These are phyloP conservation scores for Yamadazyma triangularis DNA, from an alignment of 1,139 yeast genomes.

Conservation along the genomic window DNA sequence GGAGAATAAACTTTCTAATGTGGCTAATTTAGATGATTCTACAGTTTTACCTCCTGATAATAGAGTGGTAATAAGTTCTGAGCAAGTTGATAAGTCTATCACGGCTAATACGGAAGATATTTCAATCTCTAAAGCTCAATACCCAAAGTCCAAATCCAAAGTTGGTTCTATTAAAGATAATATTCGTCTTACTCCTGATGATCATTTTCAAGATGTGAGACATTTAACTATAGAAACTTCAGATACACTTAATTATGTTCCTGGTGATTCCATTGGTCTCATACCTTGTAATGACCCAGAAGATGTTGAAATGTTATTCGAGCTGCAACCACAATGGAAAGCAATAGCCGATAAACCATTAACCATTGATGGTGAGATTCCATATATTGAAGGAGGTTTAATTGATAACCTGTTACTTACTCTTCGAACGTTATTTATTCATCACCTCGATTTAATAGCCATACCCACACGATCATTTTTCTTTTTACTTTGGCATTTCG, in stretches of 20 bases:
- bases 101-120: slow-evolving; percentile 9
- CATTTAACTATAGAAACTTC: slow-evolving; percentile 47
- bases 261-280: slow-evolving; percentile 80
- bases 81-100: slow-evolving; percentile 15
- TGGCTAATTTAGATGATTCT: slow-evolving; percentile 30
- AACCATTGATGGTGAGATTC: slow-evolving; percentile 21
- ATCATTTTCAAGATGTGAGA: slow-evolving; percentile 91
- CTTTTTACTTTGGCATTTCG: slow-evolving; percentile 65
- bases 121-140: slow-evolving; percentile 19
- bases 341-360: slow-evolving; percentile 60
- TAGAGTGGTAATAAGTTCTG: slow-evolving; percentile 19
- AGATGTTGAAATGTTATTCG: slow-evolving; percentile 62
- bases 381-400: slow-evolving; percentile 54
- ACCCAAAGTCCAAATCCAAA: slow-evolving; percentile 1
- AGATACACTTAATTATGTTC: slow-evolving; percentile 39
- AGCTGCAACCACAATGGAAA: slow-evolving; percentile 68
- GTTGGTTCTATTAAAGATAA: slow-evolving; percentile 48
- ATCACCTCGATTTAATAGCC: slow-evolving; percentile 76
- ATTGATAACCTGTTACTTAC: slow-evolving; percentile 49
- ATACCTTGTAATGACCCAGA: slow-evolving; percentile 68
- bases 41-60: slow-evolving; percentile 43
- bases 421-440: slow-evolving; percentile 63
- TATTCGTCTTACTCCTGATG: slow-evolving; percentile 55
- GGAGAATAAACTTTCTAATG: slow-evolving; percentile 27
- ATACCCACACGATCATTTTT: slow-evolving; percentile 86